A percentile compares a stretch with the other conserved stretches of the same genome.
Evolutionary conservation across 805 yeast genomes (phyloP).

Genomic region (Zygoascus biomembranicola): DNA sequence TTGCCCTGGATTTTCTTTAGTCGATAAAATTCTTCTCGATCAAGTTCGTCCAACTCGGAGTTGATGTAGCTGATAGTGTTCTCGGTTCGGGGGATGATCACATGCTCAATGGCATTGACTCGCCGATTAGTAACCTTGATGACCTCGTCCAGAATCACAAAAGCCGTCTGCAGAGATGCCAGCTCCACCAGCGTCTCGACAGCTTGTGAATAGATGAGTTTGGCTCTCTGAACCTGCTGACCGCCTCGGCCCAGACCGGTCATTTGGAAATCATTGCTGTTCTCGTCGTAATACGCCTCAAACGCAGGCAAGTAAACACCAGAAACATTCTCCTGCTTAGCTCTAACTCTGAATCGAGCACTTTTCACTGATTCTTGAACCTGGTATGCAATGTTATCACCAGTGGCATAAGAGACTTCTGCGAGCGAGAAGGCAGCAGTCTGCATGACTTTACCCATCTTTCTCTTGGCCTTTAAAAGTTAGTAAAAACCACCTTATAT

Average conservation of each 20-base stretch:
- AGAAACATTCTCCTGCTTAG: conserved; percentile 91
- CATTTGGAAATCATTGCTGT: conserved; percentile 87
- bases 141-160: conserved; percentile 92
- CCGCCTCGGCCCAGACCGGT: conserved; percentile 99
- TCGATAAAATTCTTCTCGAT: conserved; percentile 95
- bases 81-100: conserved; percentile 94
- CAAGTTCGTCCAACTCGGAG: conserved; percentile 93
- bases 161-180: conserved; percentile 95
- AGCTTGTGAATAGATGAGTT: conserved; percentile 85
- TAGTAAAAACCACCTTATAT: background rate
- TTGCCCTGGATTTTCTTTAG: conserved; percentile 93
- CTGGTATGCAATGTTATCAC: conserved; percentile 90
- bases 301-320: conserved; percentile 94
- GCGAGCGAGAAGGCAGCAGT: conserved; percentile 96
- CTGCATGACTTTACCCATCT: conserved; percentile 98
- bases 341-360: conserved; percentile 84
- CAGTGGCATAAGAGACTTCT: conserved; percentile 95
- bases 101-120: conserved; percentile 98
- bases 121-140: conserved; percentile 96
- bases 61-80: conserved; percentile 88
- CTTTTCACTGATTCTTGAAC: conserved; percentile 85
- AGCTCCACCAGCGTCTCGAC: conserved; percentile 95
- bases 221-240: conserved; percentile 93
- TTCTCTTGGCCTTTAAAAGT: conserved; percentile 56
- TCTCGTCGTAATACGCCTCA: conserved; percentile 74